Base-by-base conservation (phyloP, 2,329 filamentous ascomycete genomes). In the Fusarium algeriense region DNA sequence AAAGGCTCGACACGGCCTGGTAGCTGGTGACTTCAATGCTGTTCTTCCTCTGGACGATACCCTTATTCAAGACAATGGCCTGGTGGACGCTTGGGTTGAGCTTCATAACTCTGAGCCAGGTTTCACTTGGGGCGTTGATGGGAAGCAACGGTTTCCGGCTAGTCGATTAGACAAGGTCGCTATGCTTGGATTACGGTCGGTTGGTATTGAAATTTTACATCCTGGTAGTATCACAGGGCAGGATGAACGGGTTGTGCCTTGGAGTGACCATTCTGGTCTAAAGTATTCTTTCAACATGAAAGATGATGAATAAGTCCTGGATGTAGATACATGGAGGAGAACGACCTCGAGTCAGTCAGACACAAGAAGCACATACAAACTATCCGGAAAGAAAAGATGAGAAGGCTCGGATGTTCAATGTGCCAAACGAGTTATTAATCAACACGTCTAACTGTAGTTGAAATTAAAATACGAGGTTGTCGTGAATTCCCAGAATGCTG, bases 1-100 rank as follows among this genome's bases (percentile, higher is more conserved):
- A 28, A 67, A 68, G 17, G 61, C 75, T 6, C 76, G 74, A 2
- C 69, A 63, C 28, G 81, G 80, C 1, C 45, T 83, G 7, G 74
- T 83, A 4, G 81, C 81, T 6, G 82, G 82, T 14, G 81, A 83
- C 56, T 83, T 83, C 63, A 83, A 83, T 56, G 78, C 80, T 5
- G 77, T 82, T 6, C 68, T 81, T 6, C 75, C 78, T 1, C 77
- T 80, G 46, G 82, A 84, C 55, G 64, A 67, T 5, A 43, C 53
- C 1, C 73, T 82, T 8, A 63, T 83, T 1, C 56, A 63, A 15
- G 69, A 73, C 4, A 82, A 80, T 60, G 65, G 71, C 1, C 76
- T 83, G 12, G 52, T 76, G 1, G 82, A 84, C 67, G 79, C 75
- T 8, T 83, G 81, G 81, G 40, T 50, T 10, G 57, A 67, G 14